Conservation (phyloP, 2,329 filamentous ascomycete species). For the Beauveria sp. region DNA sequence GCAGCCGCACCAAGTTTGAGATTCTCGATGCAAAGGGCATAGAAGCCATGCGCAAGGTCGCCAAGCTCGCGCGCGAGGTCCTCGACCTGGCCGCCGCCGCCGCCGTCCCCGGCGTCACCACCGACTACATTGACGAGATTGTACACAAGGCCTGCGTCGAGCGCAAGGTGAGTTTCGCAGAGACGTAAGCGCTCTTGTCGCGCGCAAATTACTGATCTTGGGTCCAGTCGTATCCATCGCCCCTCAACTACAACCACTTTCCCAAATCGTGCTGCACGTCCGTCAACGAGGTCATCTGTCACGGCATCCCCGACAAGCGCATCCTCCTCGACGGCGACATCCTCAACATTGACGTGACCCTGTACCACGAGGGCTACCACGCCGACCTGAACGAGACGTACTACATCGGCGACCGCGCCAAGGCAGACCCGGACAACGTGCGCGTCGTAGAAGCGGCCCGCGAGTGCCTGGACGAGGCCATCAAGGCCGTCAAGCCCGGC, state of each 20-base stretch:
- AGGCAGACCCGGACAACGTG: conserved; percentile 76
- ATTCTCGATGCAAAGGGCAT: conserved; percentile 73
- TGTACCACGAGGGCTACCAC: conserved; percentile 93
- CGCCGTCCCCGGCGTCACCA: conserved; percentile 84
- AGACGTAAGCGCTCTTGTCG: neutral
- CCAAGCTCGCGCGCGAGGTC: conserved; percentile 79
- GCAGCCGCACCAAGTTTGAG: conserved; percentile 72
- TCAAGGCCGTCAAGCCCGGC: conserved; percentile 87
- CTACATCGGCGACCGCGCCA: conserved; percentile 86
- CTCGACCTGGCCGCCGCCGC: conserved; percentile 84
- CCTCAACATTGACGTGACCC: conserved; percentile 89
- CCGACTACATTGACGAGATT: conserved; percentile 88
- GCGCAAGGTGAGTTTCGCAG: conserved; percentile 62
- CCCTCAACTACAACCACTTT: conserved; percentile 91
- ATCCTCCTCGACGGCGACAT: conserved; percentile 88
- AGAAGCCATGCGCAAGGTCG: conserved; percentile 89
- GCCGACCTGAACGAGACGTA: conserved; percentile 98
- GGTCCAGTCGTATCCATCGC: conserved; percentile 82
- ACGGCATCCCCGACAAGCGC: conserved; percentile 92
- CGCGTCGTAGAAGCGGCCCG: conserved; percentile 85
- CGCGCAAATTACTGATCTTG: neutral
- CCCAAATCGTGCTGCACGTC: conserved; percentile 98
- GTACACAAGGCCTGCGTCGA: conserved; percentile 94
- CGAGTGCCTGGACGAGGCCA: conserved; percentile 84
- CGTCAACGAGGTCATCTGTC: conserved; percentile 94